Percentiles rank a stretch among this genome's conserved stretches.
Conservation (phyloP, 495 filamentous ascomycete genomes). For the Podospora australis region DNA sequence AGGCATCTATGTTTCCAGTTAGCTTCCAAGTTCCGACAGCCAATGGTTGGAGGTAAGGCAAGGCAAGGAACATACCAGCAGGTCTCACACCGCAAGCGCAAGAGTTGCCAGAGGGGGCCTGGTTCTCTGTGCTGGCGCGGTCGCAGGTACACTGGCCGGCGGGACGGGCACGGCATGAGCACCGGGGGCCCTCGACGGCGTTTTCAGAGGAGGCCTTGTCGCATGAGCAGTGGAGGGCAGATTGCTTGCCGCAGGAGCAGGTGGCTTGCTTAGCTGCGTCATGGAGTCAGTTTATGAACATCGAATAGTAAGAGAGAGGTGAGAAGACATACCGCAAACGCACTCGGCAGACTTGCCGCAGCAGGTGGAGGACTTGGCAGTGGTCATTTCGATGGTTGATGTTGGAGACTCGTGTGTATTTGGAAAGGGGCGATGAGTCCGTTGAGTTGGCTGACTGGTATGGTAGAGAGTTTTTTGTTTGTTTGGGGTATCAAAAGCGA, state of each 20-base stretch:
- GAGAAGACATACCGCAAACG: slow-evolving; percentile 40
- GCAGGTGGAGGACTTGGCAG: slow-evolving; percentile 37
- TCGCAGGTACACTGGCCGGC: slow-evolving; percentile 80
- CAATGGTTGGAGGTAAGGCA: neutral
- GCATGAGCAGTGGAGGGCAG: slow-evolving; percentile 80
- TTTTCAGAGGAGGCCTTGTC: slow-evolving; percentile 75
- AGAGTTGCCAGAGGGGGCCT: slow-evolving; percentile 38
- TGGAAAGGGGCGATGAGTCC: neutral
- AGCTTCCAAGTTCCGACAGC: slow-evolving; percentile 7
- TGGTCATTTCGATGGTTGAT: slow-evolving; percentile 17
- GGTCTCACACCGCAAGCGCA: slow-evolving; percentile 76
- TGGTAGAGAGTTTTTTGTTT: neutral
- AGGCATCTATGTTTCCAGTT: slow-evolving; percentile 51
- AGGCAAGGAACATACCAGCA: slow-evolving; percentile 45
- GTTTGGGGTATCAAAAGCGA: too few relatives aligned
- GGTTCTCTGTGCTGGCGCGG: slow-evolving; percentile 67
- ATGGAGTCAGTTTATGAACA: neutral
- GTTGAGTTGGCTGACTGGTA: neutral
- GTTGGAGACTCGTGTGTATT: slow-evolving; percentile 1
- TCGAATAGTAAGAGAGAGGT: neutral
- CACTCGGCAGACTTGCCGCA: slow-evolving; percentile 46
- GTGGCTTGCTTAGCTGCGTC: slow-evolving; percentile 47
- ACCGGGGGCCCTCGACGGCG: slow-evolving; percentile 60
- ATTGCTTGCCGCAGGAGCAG: slow-evolving; percentile 85
- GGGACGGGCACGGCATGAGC: slow-evolving; percentile 73